Evolutionary conservation across 2,329 filamentous ascomycete genomes (phyloP).

Genomic region (Neofusicoccum ribis): DNA sequence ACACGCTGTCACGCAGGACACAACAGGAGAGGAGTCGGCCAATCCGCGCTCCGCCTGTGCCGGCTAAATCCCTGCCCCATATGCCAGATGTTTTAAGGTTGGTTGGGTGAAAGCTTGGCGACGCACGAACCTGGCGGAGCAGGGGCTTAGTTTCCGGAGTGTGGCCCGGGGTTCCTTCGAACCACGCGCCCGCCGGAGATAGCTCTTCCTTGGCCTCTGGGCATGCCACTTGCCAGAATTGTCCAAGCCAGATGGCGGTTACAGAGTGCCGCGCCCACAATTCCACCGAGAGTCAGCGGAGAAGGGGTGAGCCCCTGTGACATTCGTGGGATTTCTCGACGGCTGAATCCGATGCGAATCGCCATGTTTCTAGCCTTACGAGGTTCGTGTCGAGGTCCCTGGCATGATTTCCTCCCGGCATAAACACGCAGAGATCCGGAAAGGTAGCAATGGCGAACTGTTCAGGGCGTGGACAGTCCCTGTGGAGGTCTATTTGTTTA

Average conservation of each 20-base stretch:
- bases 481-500: conserved; percentile 4
- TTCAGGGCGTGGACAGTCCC: not conserved
- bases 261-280: not conserved
- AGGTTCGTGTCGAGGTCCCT: not conserved
- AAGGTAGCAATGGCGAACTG: not conserved
- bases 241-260: not conserved
- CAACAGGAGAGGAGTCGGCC: conserved; percentile 1
- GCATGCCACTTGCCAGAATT: not conserved
- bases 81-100: conserved; percentile 17
- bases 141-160: not conserved
- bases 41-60: not conserved
- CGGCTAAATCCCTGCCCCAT: conserved; percentile 3
- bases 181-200: not conserved
- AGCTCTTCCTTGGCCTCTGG: not conserved
- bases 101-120: conserved; percentile 6
- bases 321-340: conserved; percentile 8
- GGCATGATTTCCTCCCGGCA: not conserved
- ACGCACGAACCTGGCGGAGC: not conserved
- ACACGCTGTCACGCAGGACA: not conserved
- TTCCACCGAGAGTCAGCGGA: not conserved
- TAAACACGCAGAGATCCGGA: not conserved
- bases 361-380: not conserved
- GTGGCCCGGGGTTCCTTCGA: not conserved
- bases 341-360: not conserved
- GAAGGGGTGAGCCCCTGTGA: not conserved